phyloP scores from a whole-genome alignment of 169 alveolate genomes.

The Cryptosporidium muris region DNA sequence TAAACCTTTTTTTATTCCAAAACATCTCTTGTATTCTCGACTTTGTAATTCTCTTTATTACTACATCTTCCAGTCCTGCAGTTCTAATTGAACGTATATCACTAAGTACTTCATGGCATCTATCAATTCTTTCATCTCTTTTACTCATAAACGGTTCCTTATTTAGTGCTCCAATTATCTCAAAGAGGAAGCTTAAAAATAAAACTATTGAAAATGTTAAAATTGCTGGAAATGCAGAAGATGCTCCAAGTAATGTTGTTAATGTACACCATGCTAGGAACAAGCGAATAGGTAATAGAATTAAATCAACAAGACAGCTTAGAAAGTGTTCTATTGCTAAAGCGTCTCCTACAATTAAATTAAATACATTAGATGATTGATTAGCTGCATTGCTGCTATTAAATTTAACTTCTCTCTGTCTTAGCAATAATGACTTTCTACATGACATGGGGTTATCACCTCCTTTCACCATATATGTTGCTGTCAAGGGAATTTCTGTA shows the following conservation, averaged over 20 bases:
- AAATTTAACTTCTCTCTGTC: slow-evolving; percentile 60
- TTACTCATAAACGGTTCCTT: slow-evolving; percentile 60
- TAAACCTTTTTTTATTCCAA: slow-evolving; percentile 64
- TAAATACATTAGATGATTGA: slow-evolving; percentile 59
- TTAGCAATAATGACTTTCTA: slow-evolving; percentile 60
- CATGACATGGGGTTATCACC: slow-evolving; percentile 35
- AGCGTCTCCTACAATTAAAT: slow-evolving; percentile 59
- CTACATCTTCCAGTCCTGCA: slow-evolving; percentile 67
- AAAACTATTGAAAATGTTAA: slow-evolving; percentile 29
- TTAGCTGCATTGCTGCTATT: slow-evolving; percentile 60
- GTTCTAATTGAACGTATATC: slow-evolving; percentile 50
- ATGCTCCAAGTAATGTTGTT: slow-evolving; percentile 22
- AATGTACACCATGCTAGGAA: slow-evolving; percentile 49
- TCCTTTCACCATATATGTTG: slow-evolving; percentile 14
- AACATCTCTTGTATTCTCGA: slow-evolving; percentile 48
- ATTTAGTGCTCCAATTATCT: slow-evolving; percentile 53
- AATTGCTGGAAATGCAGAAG: slow-evolving; percentile 63
- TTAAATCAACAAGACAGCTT: slow-evolving; percentile 46
- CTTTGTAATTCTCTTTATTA: slow-evolving; percentile 42
- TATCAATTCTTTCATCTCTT: slow-evolving; percentile 61
- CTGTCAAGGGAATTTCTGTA: slow-evolving; percentile 31
- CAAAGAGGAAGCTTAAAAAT: slow-evolving; percentile 42
- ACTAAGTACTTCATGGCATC: slow-evolving; percentile 61
- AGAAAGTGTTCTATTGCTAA: slow-evolving; percentile 44
- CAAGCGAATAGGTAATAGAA: slow-evolving; percentile 21